Evolutionary conservation across 1,284 basidiomycete genomes (phyloP).

Genomic region (Phellopilus nigrolimitatus): DNA sequence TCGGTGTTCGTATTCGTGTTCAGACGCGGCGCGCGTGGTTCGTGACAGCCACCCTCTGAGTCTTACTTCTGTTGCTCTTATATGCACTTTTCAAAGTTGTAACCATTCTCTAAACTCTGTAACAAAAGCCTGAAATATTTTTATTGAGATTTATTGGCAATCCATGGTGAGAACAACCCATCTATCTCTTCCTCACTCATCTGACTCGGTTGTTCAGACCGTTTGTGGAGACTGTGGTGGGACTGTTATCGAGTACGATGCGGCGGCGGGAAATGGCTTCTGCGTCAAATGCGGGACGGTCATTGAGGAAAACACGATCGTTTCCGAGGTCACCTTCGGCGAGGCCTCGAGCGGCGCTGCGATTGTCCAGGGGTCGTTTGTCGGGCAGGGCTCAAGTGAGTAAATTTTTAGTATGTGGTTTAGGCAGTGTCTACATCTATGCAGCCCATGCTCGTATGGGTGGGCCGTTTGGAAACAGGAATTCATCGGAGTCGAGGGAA

Average conservation of each 20-base stretch:
- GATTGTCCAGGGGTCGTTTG: slow-evolving; percentile 92
- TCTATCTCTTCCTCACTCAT: not conserved
- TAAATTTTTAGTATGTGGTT: slow-evolving; percentile 24
- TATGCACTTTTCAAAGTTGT: too few relatives aligned
- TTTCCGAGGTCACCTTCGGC: slow-evolving; percentile 90
- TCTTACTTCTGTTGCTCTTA: too few relatives aligned
- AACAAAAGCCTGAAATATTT: not conserved
- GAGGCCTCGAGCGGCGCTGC: slow-evolving; percentile 91
- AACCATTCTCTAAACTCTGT: too few relatives aligned
- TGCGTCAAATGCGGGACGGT: slow-evolving; percentile 86
- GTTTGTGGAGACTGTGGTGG: slow-evolving; percentile 70
- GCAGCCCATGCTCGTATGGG: slow-evolving; percentile 75
- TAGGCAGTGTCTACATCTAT: not conserved
- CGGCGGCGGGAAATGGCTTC: slow-evolving; percentile 77
- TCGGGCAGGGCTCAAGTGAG: slow-evolving; percentile 90
- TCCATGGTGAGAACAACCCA: not conserved
- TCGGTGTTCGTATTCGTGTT: too few relatives aligned
- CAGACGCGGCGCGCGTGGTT: too few relatives aligned
- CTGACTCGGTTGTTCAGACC: slow-evolving; percentile 32
- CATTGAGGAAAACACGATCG: slow-evolving; percentile 91
- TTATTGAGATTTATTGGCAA: not conserved
- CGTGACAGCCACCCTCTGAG: too few relatives aligned
- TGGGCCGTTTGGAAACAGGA: slow-evolving; percentile 75
- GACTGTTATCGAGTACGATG: slow-evolving; percentile 77
- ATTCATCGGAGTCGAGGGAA: slow-evolving; percentile 75